Conservation (phyloP, 176 grass and related monocot species). For the Areca catechu region DNA sequence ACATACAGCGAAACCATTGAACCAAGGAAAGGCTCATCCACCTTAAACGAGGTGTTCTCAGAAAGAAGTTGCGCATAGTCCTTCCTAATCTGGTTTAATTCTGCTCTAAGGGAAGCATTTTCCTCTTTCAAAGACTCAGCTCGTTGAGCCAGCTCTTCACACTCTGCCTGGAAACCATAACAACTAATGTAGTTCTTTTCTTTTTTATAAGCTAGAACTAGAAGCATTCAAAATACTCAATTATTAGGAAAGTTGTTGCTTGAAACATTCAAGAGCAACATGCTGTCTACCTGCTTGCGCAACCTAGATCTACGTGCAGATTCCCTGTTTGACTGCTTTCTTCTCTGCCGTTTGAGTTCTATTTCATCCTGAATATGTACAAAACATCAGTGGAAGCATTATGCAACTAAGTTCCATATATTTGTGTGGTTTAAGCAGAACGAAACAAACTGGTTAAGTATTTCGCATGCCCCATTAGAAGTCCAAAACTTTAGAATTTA, state of each 20-base stretch:
- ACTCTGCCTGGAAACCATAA: conserved; percentile 73
- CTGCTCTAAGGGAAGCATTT: conserved; percentile 86
- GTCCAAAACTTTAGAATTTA: no score
- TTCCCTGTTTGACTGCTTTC: conserved; percentile 98
- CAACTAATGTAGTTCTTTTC: no score
- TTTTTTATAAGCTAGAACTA: no score
- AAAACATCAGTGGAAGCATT: not conserved
- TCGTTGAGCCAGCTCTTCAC: conserved; percentile 80
- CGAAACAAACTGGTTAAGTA: no score
- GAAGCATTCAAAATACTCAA: no score
- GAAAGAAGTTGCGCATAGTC: conserved; percentile 74
- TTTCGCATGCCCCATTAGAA: no score
- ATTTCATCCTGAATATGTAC: conserved; percentile 64
- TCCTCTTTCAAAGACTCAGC: conserved; percentile 89
- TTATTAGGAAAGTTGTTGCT: no score
- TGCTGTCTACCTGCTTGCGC: conserved; percentile 72
- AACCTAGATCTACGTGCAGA: conserved; percentile 96
- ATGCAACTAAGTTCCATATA: no score
- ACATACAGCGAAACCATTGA: not conserved
- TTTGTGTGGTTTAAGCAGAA: no score
- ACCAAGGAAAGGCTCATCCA: conserved; percentile 9
- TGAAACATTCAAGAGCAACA: not conserved
- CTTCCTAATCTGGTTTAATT: conserved; percentile 73
- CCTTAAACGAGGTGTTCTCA: conserved; percentile 77
- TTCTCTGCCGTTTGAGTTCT: conserved; percentile 90